A percentile compares a stretch with the other conserved stretches of the same genome.
These are phyloP conservation scores for Plasmodium malariae DNA, from an alignment of 169 alveolate genomes.

Conservation along the genomic window DNA sequence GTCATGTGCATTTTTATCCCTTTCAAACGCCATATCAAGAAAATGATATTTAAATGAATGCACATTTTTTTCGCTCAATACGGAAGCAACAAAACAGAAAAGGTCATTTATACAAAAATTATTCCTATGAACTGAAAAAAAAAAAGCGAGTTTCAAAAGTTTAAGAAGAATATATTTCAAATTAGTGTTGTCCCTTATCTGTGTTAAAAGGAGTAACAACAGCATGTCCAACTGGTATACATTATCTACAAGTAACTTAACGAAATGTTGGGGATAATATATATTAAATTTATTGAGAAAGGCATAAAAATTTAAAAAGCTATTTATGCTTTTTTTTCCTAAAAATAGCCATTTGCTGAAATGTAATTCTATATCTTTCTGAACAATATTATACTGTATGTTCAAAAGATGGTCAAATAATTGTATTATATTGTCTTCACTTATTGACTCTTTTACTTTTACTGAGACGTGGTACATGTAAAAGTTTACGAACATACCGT, in stretches of 20 bases:
- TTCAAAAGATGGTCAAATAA: constrained; percentile 19
- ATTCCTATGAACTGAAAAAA: not conserved
- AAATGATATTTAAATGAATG: not conserved
- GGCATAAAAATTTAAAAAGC: constrained; percentile 30
- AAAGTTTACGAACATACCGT: constrained; percentile 5
- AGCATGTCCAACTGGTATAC: constrained; percentile 15
- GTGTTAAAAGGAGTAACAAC: not conserved
- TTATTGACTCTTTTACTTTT: not conserved
- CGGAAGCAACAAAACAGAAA: not conserved
- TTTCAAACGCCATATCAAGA: not conserved
- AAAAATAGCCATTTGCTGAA: constrained; percentile 26
- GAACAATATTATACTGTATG: not conserved
- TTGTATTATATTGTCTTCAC: not conserved
- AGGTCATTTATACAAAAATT: not conserved
- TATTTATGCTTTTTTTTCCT: constrained; percentile 6
- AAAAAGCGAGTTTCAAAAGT: constrained; percentile 3
- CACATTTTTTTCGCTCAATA: not conserved
- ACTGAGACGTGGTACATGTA: not conserved
- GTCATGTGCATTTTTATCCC: not conserved
- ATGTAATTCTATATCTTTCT: not conserved
- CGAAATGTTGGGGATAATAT: not conserved
- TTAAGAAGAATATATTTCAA: not conserved
- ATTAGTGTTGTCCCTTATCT: not conserved
- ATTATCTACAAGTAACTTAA: constrained; percentile 20
- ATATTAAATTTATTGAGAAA: constrained; percentile 11